These are phyloP conservation scores for Phlebopus sp. DNA, from an alignment of 1,284 basidiomycete species.

Conservation along the genomic window DNA sequence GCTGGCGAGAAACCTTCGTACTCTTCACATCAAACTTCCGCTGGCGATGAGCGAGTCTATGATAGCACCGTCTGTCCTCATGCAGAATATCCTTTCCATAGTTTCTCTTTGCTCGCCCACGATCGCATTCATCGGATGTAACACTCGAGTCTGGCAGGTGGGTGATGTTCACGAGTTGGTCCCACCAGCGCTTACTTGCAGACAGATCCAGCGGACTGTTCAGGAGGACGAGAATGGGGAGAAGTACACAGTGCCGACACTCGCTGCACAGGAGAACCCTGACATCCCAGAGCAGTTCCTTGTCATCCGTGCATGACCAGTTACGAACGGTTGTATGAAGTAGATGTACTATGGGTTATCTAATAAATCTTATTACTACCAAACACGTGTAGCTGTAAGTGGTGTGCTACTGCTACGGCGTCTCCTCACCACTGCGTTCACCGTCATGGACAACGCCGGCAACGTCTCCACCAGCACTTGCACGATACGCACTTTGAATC, in stretches of 20 bases:
- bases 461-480: conserved; percentile 22
- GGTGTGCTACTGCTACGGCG: too few relatives aligned
- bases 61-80: conserved; percentile 26
- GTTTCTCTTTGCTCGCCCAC: conserved; percentile 41
- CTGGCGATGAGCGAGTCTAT: conserved; percentile 9
- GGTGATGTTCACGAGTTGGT: conserved; percentile 13
- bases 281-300: conserved; percentile 73
- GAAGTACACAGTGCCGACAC: conserved; percentile 35
- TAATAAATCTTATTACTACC: conserved; percentile 14
- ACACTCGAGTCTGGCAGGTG: conserved; percentile 51
- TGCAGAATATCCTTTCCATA: conserved; percentile 37
- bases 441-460: conserved; percentile 22
- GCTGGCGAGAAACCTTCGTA: conserved; percentile 29
- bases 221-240: conserved; percentile 35
- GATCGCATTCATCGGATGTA: conserved; percentile 49
- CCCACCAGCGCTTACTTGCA: neutral
- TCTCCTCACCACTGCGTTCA: too few relatives aligned
- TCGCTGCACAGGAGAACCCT: conserved; percentile 56
- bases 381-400: conserved; percentile 35
- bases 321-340: neutral
- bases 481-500: conserved; percentile 23
- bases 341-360: neutral
- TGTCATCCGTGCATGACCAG: conserved; percentile 45
- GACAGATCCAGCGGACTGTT: conserved; percentile 49
- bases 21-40: conserved; percentile 33